phyloP scores from a whole-genome alignment of 164 flowering plant species.

The Vitis labrusca region DNA sequence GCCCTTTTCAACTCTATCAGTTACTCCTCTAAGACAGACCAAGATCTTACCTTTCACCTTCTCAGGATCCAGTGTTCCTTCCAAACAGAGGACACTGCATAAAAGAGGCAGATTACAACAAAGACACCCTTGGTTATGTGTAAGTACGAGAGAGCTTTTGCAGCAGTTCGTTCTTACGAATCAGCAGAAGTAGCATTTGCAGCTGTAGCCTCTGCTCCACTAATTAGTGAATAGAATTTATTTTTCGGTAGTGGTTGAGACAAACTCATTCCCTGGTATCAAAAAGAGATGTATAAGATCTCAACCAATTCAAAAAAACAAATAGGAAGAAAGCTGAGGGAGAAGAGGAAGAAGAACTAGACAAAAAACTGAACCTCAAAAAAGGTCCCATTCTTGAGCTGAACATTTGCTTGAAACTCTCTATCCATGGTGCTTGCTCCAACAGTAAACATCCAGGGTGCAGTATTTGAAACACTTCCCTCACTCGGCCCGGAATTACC shows the following conservation, averaged over 20 bases:
- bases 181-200: slow-evolving; percentile 26
- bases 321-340: not conserved
- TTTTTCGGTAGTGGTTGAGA: slow-evolving; percentile 23
- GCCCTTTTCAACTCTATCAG: slow-evolving; percentile 47
- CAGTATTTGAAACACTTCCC: slow-evolving; percentile 34
- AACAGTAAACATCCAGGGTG: slow-evolving; percentile 70
- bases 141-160: too few species aligned
- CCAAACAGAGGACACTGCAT: slow-evolving; percentile 32
- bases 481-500: slow-evolving; percentile 46
- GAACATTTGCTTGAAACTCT: slow-evolving; percentile 33
- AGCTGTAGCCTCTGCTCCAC: slow-evolving; percentile 28
- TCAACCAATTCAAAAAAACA: too few species aligned
- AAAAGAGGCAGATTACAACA: not conserved
- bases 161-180: slow-evolving; percentile 34
- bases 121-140: too few species aligned
- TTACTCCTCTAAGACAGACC: slow-evolving; percentile 53
- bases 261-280: slow-evolving; percentile 51
- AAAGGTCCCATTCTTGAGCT: slow-evolving; percentile 27
- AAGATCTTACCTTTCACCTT: slow-evolving; percentile 65
- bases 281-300: not conserved
- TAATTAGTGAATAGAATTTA: slow-evolving; percentile 39
- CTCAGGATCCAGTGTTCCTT: slow-evolving; percentile 40
- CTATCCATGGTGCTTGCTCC: slow-evolving; percentile 71
- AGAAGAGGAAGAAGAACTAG: not conserved
- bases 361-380: slow-evolving; percentile 23